These are phyloP conservation scores for Crithidia expoeki DNA, from an alignment of 208 protist genomes.

Conservation along the genomic window DNA sequence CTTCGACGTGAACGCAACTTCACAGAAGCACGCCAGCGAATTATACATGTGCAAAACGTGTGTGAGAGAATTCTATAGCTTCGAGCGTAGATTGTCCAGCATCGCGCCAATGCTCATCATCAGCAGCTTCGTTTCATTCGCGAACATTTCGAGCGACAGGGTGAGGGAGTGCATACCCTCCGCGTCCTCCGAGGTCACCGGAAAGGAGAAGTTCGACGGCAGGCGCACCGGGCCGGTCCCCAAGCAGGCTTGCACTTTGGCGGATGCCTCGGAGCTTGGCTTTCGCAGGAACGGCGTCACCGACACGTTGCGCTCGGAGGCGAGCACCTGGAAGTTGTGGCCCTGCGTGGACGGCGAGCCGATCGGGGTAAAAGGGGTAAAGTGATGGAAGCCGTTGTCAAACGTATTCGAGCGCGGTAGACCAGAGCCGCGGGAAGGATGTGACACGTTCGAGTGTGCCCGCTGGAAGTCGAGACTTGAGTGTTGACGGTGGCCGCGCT, in stretches of 20 bases:
- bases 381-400: slow-evolving; percentile 18
- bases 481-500: slow-evolving; percentile 12
- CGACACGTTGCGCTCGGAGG: slow-evolving; percentile 49
- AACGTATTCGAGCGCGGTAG: slow-evolving; percentile 25
- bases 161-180: slow-evolving; percentile 84
- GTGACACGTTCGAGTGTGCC: neutral
- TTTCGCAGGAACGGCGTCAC: slow-evolving; percentile 42
- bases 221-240: slow-evolving; percentile 43
- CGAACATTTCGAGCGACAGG: slow-evolving; percentile 81
- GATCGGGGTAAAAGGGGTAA: neutral
- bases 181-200: slow-evolving; percentile 76
- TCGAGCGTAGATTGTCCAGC: slow-evolving; percentile 66
- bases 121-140: slow-evolving; percentile 78
- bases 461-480: slow-evolving; percentile 8
- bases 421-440: neutral
- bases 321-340: slow-evolving; percentile 42
- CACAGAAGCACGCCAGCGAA: no score
- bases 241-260: slow-evolving; percentile 5
- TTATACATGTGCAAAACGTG: neutral
- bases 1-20: no score
- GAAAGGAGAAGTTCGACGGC: slow-evolving; percentile 66
- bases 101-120: slow-evolving; percentile 76
- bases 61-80: slow-evolving; percentile 18
- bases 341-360: slow-evolving; percentile 28
- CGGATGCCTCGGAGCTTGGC: neutral